Evolutionary conservation across 768 basidiomycete species (phyloP).

Genomic region (Tylopilus intermedius): DNA sequence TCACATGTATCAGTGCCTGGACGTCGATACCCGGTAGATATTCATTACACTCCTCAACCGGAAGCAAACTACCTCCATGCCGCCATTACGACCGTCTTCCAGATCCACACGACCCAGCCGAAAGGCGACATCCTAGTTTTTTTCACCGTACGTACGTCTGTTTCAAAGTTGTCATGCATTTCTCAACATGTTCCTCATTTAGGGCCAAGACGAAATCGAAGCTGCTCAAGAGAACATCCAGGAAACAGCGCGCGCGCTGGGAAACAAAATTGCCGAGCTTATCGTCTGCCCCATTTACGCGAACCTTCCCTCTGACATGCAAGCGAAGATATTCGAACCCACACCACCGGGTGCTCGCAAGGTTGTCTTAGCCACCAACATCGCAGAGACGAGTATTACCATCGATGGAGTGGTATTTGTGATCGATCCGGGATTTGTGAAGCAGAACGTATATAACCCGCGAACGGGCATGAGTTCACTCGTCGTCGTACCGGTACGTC

Average conservation of each 20-base stretch:
- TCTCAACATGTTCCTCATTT: constrained; percentile 5
- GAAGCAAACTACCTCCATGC: constrained; percentile 99
- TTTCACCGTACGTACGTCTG: constrained; percentile 62
- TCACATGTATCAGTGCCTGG: constrained; percentile 69
- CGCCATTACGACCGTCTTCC: constrained; percentile 97
- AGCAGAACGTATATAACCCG: constrained; percentile 98
- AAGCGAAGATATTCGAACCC: constrained; percentile 98
- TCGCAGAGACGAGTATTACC: constrained; percentile 99
- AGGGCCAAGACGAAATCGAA: constrained; percentile 99
- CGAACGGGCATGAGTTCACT: constrained; percentile 97
- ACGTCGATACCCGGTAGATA: constrained; percentile 94
- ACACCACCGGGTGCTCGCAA: constrained; percentile 95
- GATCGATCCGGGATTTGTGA: constrained; percentile 98
- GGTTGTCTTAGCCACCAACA: constrained; percentile 97
- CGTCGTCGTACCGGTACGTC: constrained; percentile 80
- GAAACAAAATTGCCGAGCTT: constrained; percentile 92
- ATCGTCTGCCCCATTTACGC: constrained; percentile 98
- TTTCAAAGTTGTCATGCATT: background rate
- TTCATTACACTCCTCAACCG: constrained; percentile 98
- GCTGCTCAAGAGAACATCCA: constrained; percentile 93
- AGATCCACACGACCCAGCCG: constrained; percentile 98
- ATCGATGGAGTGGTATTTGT: constrained; percentile 99
- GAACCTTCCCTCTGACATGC: constrained; percentile 98
- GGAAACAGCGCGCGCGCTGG: constrained; percentile 90
- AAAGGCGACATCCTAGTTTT: constrained; percentile 98